These are phyloP conservation scores for Pseudoperonospora humuli DNA, from an alignment of 352 stramenopile species.

Conservation along the genomic window DNA sequence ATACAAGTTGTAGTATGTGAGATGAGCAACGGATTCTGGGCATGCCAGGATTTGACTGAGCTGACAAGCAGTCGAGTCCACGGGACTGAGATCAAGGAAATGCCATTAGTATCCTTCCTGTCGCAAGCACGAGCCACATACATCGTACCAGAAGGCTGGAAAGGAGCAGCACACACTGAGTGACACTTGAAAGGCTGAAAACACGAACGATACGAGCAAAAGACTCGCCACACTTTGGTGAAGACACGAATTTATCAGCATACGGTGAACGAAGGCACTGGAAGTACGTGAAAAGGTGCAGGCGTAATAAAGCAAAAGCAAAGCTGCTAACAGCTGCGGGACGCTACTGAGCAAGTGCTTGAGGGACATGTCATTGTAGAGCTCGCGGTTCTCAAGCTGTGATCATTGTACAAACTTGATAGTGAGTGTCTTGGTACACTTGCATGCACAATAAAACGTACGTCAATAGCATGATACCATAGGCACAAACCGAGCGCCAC, in stretches of 20 bases:
- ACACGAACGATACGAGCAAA: conserved; percentile 34
- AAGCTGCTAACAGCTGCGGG: conserved; percentile 33
- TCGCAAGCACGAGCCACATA: background rate
- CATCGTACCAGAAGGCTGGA: conserved; percentile 36
- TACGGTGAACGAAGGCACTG: conserved; percentile 40
- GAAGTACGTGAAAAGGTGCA: conserved; percentile 37
- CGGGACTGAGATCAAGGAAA: conserved; percentile 20
- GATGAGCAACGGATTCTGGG: conserved; percentile 20
- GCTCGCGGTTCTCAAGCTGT: conserved; percentile 32
- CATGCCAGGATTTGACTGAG: conserved; percentile 40
- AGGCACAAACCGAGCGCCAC: conserved; percentile 34
- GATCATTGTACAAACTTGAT: background rate
- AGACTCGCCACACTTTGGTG: conserved; percentile 36
- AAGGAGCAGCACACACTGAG: conserved; percentile 50
- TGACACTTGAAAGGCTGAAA: conserved; percentile 36
- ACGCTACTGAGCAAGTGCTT: conserved; percentile 45
- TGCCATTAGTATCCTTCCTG: background rate
- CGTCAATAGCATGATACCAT: conserved; percentile 47
- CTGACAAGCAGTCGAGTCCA: conserved; percentile 24
- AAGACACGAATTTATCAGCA: conserved; percentile 47
- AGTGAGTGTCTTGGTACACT: background rate
- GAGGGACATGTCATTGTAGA: conserved; percentile 37
- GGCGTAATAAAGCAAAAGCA: conserved; percentile 57
- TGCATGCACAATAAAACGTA: conserved; percentile 8
- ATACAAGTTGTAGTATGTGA: conserved; percentile 31